Evolutionary conservation across 2,329 filamentous ascomycete species (phyloP), one percentile per base, ranked within the genome.

Genomic region (Penicillium sp.): DNA sequence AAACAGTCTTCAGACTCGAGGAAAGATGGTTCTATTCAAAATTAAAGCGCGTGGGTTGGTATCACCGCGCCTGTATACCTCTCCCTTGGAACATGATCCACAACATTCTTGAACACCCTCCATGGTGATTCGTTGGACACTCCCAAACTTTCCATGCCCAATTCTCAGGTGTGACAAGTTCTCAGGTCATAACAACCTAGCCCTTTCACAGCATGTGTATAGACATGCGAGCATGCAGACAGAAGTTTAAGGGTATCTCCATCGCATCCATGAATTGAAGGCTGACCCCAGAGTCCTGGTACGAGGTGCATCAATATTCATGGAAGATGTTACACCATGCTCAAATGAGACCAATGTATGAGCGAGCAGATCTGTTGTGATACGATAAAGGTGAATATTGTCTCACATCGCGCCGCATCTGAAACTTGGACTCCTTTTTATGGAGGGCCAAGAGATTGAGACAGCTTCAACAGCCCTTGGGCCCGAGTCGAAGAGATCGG

Each of bases 41-140:
- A 51, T 43, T 6, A 39, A 42, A 51, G 48, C 48, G 43, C 48
- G 48, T 47, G 48, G 43, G 15, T n/a, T 22, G 48, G 48, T 47
- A 41, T 32, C 43, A 51, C 48, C n/a, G 26, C 48, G 12, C 26
- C 28, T 32, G 31, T 41, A 28, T 29, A 12, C 24, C 43, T 26
- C 31, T 45, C 29, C 10, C 19, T 48, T 43, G 31, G 35, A 29
- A 31, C 19, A 46, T 26, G 31, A 41, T 45, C 43, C 37, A 46
- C 12, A 13, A 10, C 31, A 29, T 42, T 34, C 15, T 13, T 37
- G 17, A 21, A 19, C 17, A 15, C 19, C 8, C 4, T 24, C 41
- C 17, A 22, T 19, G 4, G 17, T 39, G 29, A 46, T 50, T 50
- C 24, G 35, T 22, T 46, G n/a, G 5, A 34, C 22, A 13, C 13